These are phyloP conservation scores for Globisporangium solare DNA, from an alignment of 352 stramenopile genomes.

Conservation along the genomic window DNA sequence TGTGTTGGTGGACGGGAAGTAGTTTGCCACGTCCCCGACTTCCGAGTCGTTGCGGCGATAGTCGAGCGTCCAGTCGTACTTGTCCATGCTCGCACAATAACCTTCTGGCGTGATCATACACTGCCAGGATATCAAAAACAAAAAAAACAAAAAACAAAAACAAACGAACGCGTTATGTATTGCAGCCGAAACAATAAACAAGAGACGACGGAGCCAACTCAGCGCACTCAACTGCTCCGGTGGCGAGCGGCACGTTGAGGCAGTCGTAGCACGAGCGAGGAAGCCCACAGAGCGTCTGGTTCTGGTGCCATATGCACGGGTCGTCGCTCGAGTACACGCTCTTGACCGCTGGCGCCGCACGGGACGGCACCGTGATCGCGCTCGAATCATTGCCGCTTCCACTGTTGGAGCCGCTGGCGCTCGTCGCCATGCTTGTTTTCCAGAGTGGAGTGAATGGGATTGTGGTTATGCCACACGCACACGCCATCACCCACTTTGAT, in stretches of 20 bases:
- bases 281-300: constrained; percentile 25
- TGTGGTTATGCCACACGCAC: too few species aligned
- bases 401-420: constrained; percentile 12
- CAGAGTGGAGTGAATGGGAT: too few species aligned
- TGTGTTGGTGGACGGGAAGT: constrained; percentile 54
- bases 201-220: neutral
- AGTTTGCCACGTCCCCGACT: constrained; percentile 18
- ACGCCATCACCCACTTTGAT: too few species aligned
- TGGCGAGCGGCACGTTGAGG: constrained; percentile 22
- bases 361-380: neutral
- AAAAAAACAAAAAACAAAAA: too few species aligned
- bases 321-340: constrained; percentile 28
- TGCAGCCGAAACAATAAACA: too few species aligned
- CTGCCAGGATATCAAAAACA: constrained; percentile 12
- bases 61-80: constrained; percentile 35
- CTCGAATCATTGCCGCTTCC: constrained; percentile 5
- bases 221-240: neutral
- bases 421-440: neutral
- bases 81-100: constrained; percentile 47
- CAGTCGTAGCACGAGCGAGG: constrained; percentile 33
- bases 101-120: constrained; percentile 50
- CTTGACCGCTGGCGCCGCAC: constrained; percentile 15
- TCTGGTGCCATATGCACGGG: constrained; percentile 47
- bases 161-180: too few species aligned
- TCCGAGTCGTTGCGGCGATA: constrained; percentile 27